Evolutionary conservation across 2,329 filamentous ascomycete genomes (phyloP), one percentile per base, ranked within the genome.

Genomic region (Hawksworthiomyces lignivorus): DNA sequence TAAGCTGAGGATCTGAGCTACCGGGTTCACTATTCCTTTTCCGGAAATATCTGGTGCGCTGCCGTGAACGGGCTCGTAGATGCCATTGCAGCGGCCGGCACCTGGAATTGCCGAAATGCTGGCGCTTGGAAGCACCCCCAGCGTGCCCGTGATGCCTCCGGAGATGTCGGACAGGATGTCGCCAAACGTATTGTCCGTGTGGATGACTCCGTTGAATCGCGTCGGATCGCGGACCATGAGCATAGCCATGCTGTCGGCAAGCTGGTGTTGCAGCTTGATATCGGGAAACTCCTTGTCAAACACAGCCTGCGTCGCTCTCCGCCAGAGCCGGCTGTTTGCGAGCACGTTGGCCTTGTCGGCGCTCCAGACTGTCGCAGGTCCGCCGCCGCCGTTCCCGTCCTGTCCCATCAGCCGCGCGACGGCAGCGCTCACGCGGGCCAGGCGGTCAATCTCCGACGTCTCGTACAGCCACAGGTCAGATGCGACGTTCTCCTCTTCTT

Each of bases 31-130:
- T 31, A 84, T 70, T 29, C 79, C 79, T 57, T 83, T 73, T 43
- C 83, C 83, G 7, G 79, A 76, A 49, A 87, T 87, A 51, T 87
- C 83, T 10, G 84, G 83, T 3, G 83, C 84, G 39, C 56, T 75
- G 66, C 81, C 83, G 56, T 87, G 83, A 41, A 87, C 84, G 4
- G 83, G 83, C 64, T 87, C 83, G 56, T 86, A 87, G 52, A 87
- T 84, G 47, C 82, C 82, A 51, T 84, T 85, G 52, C 59, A 63
- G n/a, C 50, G 53, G n/a, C 54, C 57, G 15, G 60, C 47, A 3
- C 60, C 57, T 0, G 64, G 63, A 3, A 70, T 58, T 2, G 64
- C 69, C 0, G 62, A 60, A 2, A 70, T 56, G 35, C 63, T 67
- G 4, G 68, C 68, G 38, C 65, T 68, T 1, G 68, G 69, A 0